These are phyloP conservation scores for Whalleya microplaca DNA, from an alignment of 2,329 filamentous ascomycete genomes.

Conservation along the genomic window DNA sequence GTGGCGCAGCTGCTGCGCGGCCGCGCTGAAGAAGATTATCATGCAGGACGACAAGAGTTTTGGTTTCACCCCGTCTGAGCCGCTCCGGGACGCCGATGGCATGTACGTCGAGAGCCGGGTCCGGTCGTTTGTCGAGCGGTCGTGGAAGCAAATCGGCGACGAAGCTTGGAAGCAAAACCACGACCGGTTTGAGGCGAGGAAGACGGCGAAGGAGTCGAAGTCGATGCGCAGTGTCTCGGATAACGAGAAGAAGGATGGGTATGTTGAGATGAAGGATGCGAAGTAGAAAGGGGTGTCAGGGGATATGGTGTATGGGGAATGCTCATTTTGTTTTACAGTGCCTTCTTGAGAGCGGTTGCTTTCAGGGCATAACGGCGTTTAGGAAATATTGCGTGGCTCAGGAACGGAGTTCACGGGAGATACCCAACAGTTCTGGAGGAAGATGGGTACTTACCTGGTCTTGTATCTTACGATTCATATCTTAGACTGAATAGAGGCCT, in stretches of 20 bases:
- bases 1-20: slow-evolving; percentile 38
- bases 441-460: no score
- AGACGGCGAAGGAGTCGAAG: background rate
- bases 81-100: slow-evolving; percentile 42
- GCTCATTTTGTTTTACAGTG: background rate
- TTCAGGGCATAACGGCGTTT: background rate
- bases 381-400: background rate
- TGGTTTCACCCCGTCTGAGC: slow-evolving; percentile 34
- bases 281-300: background rate
- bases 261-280: background rate
- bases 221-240: background rate
- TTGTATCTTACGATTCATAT: no score
- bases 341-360: background rate
- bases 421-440: no score
- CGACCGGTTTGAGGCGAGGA: slow-evolving; percentile 12
- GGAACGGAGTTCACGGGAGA: background rate
- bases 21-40: slow-evolving; percentile 54
- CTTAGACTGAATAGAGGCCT: no score
- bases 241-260: background rate
- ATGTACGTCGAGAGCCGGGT: slow-evolving; percentile 49
- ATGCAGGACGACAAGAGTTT: slow-evolving; percentile 48
- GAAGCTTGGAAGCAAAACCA: slow-evolving; percentile 37
- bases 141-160: no score
- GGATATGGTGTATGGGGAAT: background rate
- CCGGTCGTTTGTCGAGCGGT: slow-evolving; percentile 43